Conservation (phyloP, 495 filamentous ascomycete species). For the Penicillium verhagenii region DNA sequence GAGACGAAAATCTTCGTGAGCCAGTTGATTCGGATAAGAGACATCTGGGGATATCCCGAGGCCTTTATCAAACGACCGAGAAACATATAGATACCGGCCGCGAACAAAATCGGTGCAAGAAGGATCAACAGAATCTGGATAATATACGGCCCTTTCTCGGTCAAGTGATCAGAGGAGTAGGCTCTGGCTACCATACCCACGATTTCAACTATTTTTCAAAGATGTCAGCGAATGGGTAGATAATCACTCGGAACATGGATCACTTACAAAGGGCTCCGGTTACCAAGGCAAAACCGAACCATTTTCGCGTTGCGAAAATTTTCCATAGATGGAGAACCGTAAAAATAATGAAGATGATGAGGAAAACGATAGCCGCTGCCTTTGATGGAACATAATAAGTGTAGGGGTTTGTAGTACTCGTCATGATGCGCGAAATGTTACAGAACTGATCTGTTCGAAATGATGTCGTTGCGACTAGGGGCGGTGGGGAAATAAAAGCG, state of each 20-base stretch:
- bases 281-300: constrained; percentile 11
- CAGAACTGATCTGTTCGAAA: too few species aligned
- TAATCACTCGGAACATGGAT: too few species aligned
- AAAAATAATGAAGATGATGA: not conserved
- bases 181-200: constrained; percentile 6
- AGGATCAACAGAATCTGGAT: constrained; percentile 10
- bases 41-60: constrained; percentile 29
- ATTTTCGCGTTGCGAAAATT: constrained; percentile 10
- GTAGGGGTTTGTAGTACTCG: too few species aligned
- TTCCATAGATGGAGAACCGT: constrained; percentile 3
- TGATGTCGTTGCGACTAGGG: too few species aligned
- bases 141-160: not conserved
- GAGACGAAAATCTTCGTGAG: constrained; percentile 60
- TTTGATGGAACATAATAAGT: constrained; percentile 6
- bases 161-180: not conserved
- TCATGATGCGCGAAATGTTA: too few species aligned
- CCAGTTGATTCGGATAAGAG: constrained; percentile 36
- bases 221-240: not conserved
- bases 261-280: constrained; percentile 7
- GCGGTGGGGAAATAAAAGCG: too few species aligned
- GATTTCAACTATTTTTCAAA: constrained; percentile 2
- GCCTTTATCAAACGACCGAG: constrained; percentile 59
- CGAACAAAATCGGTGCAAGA: constrained; percentile 32
- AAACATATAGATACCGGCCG: constrained; percentile 66
- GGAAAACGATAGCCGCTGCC: constrained; percentile 4